Conservation (phyloP, 1,284 basidiomycete species). For the Flammula alnicola region DNA sequence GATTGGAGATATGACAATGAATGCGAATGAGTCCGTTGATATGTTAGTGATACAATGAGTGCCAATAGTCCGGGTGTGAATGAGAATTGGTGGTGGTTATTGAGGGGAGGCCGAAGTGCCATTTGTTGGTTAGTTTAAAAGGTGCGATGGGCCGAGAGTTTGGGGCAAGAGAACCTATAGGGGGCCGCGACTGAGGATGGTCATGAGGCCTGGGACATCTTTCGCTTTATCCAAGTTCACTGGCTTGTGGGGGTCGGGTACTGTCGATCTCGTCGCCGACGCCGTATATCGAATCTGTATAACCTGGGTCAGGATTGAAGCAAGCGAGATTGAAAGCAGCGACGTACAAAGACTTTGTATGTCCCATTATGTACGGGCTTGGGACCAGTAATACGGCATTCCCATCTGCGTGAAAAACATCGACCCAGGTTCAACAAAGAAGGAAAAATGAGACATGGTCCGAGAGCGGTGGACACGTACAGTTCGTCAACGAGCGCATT, state of each 20-base stretch:
- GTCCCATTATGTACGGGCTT: constrained; percentile 49
- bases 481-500: constrained; percentile 71
- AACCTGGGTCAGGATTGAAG: neutral
- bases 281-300: constrained; percentile 66
- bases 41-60: neutral
- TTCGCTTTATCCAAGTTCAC: constrained; percentile 56
- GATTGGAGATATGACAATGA: too few species aligned
- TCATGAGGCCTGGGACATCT: constrained; percentile 68
- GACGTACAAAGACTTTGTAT: constrained; percentile 63
- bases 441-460: constrained; percentile 4
- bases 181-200: constrained; percentile 52
- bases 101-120: neutral
- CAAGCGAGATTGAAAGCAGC: constrained; percentile 10
- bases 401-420: too few species aligned
- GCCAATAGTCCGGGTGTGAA: neutral
- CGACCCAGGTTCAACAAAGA: too few species aligned
- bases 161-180: too few species aligned
- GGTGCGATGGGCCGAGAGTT: neutral
- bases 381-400: constrained; percentile 59
- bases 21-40: too few species aligned
- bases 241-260: constrained; percentile 54
- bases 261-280: constrained; percentile 49
- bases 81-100: too few species aligned
- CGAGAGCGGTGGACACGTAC: constrained; percentile 45
- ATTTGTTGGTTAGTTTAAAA: neutral